Conservation (phyloP, 495 filamentous ascomycete genomes). For the Penicillium samsonianum region DNA sequence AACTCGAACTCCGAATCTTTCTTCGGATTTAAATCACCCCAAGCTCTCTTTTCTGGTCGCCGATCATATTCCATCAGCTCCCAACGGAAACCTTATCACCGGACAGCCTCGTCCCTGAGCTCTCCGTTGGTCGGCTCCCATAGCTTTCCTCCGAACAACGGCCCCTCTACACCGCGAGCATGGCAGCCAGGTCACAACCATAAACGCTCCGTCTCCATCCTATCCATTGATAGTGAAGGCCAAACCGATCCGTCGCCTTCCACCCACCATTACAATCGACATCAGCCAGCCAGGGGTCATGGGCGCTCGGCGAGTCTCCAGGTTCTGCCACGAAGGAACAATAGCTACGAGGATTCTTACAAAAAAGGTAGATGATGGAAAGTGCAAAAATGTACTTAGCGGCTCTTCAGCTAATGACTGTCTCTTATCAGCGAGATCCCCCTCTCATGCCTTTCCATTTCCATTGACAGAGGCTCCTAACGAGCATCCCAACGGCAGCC, state of each 20-base stretch:
- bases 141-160: constrained; percentile 46
- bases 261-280: constrained; percentile 38
- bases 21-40: constrained; percentile 45
- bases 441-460: constrained; percentile 27
- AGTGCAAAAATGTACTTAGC: not conserved
- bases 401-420: not conserved
- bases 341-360: constrained; percentile 42
- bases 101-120: constrained; percentile 47
- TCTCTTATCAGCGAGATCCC: not conserved
- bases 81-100: constrained; percentile 40
- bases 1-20: constrained; percentile 44
- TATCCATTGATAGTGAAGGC: constrained; percentile 75
- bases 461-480: constrained; percentile 35
- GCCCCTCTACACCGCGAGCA: constrained; percentile 41
- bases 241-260: constrained; percentile 40
- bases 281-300: constrained; percentile 62
- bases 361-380: constrained; percentile 44
- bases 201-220: constrained; percentile 87
- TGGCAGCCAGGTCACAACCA: constrained; percentile 53
- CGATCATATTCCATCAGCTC: constrained; percentile 42
- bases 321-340: constrained; percentile 60
- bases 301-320: constrained; percentile 83
- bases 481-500: constrained; percentile 24
- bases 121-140: constrained; percentile 44
- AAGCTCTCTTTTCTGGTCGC: constrained; percentile 42